Base-by-base conservation (phyloP, 352 stramenopile genomes). In the Globisporangium sylvaticum region DNA sequence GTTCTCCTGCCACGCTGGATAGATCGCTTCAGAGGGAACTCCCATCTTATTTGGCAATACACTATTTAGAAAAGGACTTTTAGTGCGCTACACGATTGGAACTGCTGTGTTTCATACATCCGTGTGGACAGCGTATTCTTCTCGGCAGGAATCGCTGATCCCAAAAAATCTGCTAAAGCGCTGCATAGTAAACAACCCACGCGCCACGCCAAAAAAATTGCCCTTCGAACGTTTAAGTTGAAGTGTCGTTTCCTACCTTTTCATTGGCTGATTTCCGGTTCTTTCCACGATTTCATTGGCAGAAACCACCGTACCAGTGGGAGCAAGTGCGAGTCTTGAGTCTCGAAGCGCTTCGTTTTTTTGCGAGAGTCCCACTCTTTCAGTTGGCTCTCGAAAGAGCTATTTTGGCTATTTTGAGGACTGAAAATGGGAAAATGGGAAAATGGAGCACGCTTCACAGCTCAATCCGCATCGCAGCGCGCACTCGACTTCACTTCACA, bases 401-500 rank as follows among this genome's bases (percentile, higher is more conserved):
- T 20, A 29, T 58, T 31, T 27, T 54, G 46, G 46, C 15, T 24
- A 57, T 58, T 58, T 20, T 25, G 52, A 1, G 27, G 1, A 10
- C n/a, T n/a, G n/a, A n/a, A n/a, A n/a, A n/a, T n/a, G n/a, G 27
- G 10, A 39, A 42, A 59, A 59, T 42, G 27, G 18, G 54, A 44
- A 29, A 58, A 58, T 58, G 27, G 52, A 29, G 27, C 25, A 14
- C 24, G 6, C 52, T 37, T 15, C 53, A 59, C 53, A 59, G 29
- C 55, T 61, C 31, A 48, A 61, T 61, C 31, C 55, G 10, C 55
- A 46, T 48, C 55, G 20, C 55, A 61, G 20, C 31, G 27, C 55
- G 20, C 55, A 60, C 54, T 25, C 53, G 22, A 27, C 48, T 27
- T 22, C 42, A 44, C n/a, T 31, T 54, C 22, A 25, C 50, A 31